These are phyloP conservation scores for Boehmeria nivea DNA, from an alignment of 306 rosid species.

Conservation along the genomic window DNA sequence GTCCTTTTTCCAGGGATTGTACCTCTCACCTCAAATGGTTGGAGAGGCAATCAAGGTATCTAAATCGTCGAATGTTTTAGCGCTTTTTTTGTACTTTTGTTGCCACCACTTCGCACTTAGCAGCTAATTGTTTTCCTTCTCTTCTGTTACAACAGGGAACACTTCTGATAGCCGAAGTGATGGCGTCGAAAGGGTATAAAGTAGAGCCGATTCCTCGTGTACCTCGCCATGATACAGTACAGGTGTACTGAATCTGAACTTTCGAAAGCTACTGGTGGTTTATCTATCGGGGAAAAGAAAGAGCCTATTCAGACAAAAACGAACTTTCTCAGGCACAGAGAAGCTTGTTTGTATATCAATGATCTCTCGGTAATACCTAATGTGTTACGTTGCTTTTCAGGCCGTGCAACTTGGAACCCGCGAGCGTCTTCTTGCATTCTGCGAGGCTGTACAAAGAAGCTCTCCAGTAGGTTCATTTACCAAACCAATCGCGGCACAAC, in stretches of 20 bases:
- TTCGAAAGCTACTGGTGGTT: not conserved
- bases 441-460: slow-evolving; percentile 90
- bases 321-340: too few relatives aligned
- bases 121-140: too few relatives aligned
- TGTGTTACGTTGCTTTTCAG: slow-evolving; percentile 28
- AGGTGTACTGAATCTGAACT: slow-evolving; percentile 35
- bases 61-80: too few relatives aligned
- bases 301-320: too few relatives aligned
- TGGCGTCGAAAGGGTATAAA: slow-evolving; percentile 73
- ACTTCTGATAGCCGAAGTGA: slow-evolving; percentile 74
- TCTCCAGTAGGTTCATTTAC: slow-evolving; percentile 87
- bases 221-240: slow-evolving; percentile 70
- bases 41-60: slow-evolving; percentile 98
- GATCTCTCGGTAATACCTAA: too few relatives aligned
- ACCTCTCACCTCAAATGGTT: slow-evolving; percentile 99
- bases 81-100: slow-evolving; percentile 20
- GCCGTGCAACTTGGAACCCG: slow-evolving; percentile 76
- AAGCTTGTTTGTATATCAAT: too few relatives aligned
- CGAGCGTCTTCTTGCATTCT: slow-evolving; percentile 77
- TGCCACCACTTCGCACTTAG: slow-evolving; percentile 10
- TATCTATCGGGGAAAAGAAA: too few relatives aligned
- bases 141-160: slow-evolving; percentile 49
- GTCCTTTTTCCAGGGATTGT: slow-evolving; percentile 81
- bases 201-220: slow-evolving; percentile 86
- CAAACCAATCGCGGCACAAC: slow-evolving; percentile 73